Base-by-base conservation (phyloP, 1,139 yeast species). In the Saccharomycopsis crataegensis region DNA sequence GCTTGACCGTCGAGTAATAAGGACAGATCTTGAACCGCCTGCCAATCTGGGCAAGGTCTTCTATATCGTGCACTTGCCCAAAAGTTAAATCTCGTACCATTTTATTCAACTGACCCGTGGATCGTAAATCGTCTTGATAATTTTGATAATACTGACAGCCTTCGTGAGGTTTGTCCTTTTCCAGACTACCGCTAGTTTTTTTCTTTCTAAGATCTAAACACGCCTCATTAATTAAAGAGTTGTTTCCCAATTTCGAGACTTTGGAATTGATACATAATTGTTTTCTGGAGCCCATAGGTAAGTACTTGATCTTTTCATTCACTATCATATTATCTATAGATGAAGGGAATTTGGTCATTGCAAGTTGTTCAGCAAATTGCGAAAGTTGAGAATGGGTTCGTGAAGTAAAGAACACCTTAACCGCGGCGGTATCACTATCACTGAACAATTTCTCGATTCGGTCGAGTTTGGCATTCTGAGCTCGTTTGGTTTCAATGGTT, bases 331-430 rank as follows among this genome's bases (percentile, higher is more conserved):
- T 56, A 49, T 73, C 75, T 1, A 65, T 60, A 0, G 70, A 54
- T 0, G 95, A 77, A 0, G 86, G 84, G 58, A 89, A 85, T 0
- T 67, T 59, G 0, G 96, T 81, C 40, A 86, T 64, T 43, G 74
- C 67, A 49, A 91, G 68, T 61, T 93, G 97, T 28, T 80, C 78
- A 0, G 91, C 80, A 64, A 91, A 87, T 63, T 91, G 99, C 49
- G 76, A 76, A 53, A 91, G 70, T 64, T 91, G 99, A 0, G 97
- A 88, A 64, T 91, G 98, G 0, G 99, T 91, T 66, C 99, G 72
- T 1, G 97, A 89, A 0, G 96, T 76, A 64, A 83, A 90, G 60
- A 70, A 79, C 1, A 84, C 75, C 60, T 81, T 81, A 0, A 74
- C 63, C 1, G 55, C 49, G 6, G 48, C 31, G 3, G 32, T 11